A percentile compares a stretch with the other conserved stretches of the same genome.
These are phyloP conservation scores for Silene noctiflora DNA, from an alignment of 179 eudicot genomes.

Conservation along the genomic window DNA sequence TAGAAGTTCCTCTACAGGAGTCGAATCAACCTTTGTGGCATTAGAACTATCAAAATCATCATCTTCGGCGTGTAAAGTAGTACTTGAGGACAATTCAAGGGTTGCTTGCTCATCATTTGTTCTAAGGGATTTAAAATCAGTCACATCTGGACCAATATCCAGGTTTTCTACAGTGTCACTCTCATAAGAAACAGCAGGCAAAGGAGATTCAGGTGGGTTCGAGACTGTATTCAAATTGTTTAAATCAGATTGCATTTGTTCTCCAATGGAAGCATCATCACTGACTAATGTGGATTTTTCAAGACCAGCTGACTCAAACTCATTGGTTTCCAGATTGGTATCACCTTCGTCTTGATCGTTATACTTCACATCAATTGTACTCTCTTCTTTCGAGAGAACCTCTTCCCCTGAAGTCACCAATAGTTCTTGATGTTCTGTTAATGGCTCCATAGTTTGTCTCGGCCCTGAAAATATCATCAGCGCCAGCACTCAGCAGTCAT, in stretches of 20 bases:
- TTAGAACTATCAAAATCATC: slow-evolving; percentile 27
- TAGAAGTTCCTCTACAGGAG: slow-evolving; percentile 29
- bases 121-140: slow-evolving; percentile 26
- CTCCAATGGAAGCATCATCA: slow-evolving; percentile 33
- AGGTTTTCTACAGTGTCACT: slow-evolving; percentile 31
- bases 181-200: slow-evolving; percentile 28
- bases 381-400: slow-evolving; percentile 17
- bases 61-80: slow-evolving; percentile 28
- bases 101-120: slow-evolving; percentile 31
- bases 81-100: slow-evolving; percentile 30
- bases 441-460: slow-evolving; percentile 51
- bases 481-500: neutral
- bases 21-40: slow-evolving; percentile 28
- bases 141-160: slow-evolving; percentile 26
- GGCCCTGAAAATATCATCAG: slow-evolving; percentile 42
- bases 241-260: slow-evolving; percentile 32
- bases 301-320: slow-evolving; percentile 17
- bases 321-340: slow-evolving; percentile 27
- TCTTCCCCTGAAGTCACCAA: slow-evolving; percentile 45
- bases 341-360: slow-evolving; percentile 37
- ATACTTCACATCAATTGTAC: slow-evolving; percentile 25
- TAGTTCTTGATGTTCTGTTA: slow-evolving; percentile 59
- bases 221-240: slow-evolving; percentile 34
- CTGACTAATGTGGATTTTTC: slow-evolving; percentile 29
- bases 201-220: slow-evolving; percentile 30